These are phyloP conservation scores for Zymoseptoria crescenta DNA, from an alignment of 2,329 filamentous ascomycete species.

Conservation along the genomic window DNA sequence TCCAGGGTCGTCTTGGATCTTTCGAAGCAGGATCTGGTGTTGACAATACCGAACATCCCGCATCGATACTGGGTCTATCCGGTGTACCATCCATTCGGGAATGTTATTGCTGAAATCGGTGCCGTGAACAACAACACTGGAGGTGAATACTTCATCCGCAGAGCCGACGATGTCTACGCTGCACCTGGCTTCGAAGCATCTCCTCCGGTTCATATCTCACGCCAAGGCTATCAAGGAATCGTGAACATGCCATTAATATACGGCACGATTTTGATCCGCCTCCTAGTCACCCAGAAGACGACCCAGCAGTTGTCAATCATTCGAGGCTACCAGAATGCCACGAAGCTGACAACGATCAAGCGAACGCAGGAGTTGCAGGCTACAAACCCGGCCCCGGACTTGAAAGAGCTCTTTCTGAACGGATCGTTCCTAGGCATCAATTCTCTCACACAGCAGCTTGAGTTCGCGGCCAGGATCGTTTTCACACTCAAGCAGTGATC, in stretches of 20 bases:
- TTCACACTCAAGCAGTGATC: constrained; percentile 8
- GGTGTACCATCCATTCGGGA: constrained; percentile 13
- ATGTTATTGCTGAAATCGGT: constrained; percentile 15
- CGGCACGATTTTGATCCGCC: constrained; percentile 11
- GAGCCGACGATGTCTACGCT: constrained; percentile 4
- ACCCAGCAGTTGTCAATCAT: neutral
- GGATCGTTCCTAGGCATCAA: constrained; percentile 6
- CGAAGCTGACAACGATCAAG: neutral
- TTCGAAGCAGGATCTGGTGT: constrained; percentile 1
- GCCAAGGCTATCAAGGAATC: neutral
- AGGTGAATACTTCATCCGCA: constrained; percentile 8
- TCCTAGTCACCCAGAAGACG: constrained; percentile 7
- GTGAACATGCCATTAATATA: constrained; percentile 8
- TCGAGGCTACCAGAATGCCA: constrained; percentile 8
- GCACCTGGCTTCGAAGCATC: neutral
- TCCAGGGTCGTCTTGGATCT: constrained; percentile 7
- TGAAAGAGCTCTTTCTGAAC: constrained; percentile 4
- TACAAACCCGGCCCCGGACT: neutral
- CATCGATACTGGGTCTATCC: constrained; percentile 1
- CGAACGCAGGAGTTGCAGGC: neutral
- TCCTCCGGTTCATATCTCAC: neutral
- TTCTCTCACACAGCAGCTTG: constrained; percentile 2
- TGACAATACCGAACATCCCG: constrained; percentile 3
- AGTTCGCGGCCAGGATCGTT: constrained; percentile 5
- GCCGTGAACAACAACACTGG: constrained; percentile 3